phyloP scores from a whole-genome alignment of 352 stramenopile genomes.

The Phytophthora europaea region DNA sequence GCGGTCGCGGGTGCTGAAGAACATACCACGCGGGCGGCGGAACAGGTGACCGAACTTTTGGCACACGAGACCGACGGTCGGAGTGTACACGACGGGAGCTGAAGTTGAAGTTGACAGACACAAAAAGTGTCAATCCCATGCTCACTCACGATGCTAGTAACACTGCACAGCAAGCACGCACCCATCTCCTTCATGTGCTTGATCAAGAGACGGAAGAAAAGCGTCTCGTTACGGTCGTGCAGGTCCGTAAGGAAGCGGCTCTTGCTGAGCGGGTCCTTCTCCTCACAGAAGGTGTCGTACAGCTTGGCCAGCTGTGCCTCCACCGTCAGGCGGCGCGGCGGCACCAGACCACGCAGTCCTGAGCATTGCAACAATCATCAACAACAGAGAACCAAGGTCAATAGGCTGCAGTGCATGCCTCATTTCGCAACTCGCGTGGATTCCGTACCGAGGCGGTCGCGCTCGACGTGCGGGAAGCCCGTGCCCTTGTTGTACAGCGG shows the following conservation, averaged over 20 bases:
- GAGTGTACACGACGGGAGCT: conserved; percentile 98
- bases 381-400: too few relatives aligned
- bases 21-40: conserved; percentile 94
- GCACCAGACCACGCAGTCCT: conserved; percentile 87
- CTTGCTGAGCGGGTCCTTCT: conserved; percentile 90
- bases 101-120: too few relatives aligned
- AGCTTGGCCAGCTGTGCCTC: conserved; percentile 79
- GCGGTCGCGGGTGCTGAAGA: conserved; percentile 94
- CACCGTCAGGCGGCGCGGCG: conserved; percentile 78
- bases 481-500: conserved; percentile 92
- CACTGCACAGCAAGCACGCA: too few relatives aligned
- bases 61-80: conserved; percentile 95
- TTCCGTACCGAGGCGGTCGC: conserved; percentile 80
- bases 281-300: conserved; percentile 58
- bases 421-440: too few relatives aligned
- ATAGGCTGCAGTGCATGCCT: too few relatives aligned
- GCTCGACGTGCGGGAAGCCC: conserved; percentile 82
- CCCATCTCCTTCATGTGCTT: conserved; percentile 94
- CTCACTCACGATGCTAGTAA: too few relatives aligned
- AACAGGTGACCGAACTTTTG: conserved; percentile 94
- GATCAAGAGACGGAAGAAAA: conserved; percentile 95
- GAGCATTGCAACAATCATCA: too few relatives aligned
- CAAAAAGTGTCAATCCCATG: neutral
- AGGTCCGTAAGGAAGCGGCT: conserved; percentile 95
- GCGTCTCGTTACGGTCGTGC: conserved; percentile 96